These are phyloP conservation scores for Pseudonitzschia pungens DNA, from an alignment of 108 stramenopile genomes.

Conservation along the genomic window DNA sequence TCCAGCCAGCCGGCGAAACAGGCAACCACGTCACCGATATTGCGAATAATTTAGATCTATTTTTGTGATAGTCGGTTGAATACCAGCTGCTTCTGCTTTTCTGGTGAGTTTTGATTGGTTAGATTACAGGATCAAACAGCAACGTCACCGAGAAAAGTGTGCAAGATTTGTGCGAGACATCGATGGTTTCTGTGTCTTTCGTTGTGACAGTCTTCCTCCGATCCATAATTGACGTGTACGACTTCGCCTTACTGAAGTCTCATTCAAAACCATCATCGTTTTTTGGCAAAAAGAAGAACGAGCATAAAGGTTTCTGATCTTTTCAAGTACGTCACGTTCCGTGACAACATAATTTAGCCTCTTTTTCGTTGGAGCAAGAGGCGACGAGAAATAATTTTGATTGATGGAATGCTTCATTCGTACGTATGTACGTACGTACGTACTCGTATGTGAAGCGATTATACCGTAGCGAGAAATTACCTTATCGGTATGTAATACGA, in stretches of 20 bases:
- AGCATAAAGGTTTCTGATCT: not conserved
- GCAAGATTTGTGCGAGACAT: not conserved
- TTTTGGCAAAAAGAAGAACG: not conserved
- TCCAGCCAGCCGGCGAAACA: not conserved
- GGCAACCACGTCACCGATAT: not conserved
- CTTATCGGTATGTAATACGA: too few species aligned
- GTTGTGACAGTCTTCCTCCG: not conserved
- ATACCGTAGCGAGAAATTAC: too few species aligned
- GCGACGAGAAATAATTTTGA: too few species aligned
- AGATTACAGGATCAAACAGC: not conserved
- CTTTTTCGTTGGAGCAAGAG: too few species aligned
- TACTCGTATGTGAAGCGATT: too few species aligned
- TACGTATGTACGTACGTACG: too few species aligned
- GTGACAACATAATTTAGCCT: too few species aligned
- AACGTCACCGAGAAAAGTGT: not conserved
- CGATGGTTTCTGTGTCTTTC: not conserved
- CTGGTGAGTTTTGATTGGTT: not conserved
- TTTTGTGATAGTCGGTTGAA: not conserved
- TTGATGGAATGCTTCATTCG: too few species aligned
- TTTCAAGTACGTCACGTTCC: not conserved
- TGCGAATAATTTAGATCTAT: not conserved
- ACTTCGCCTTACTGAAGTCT: not conserved
- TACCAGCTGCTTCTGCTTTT: not conserved
- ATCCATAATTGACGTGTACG: conserved; percentile 1
- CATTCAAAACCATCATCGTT: not conserved